Evolutionary conservation across 257 asterid genomes (phyloP).

Genomic region (Solanum corneliomulleri): DNA sequence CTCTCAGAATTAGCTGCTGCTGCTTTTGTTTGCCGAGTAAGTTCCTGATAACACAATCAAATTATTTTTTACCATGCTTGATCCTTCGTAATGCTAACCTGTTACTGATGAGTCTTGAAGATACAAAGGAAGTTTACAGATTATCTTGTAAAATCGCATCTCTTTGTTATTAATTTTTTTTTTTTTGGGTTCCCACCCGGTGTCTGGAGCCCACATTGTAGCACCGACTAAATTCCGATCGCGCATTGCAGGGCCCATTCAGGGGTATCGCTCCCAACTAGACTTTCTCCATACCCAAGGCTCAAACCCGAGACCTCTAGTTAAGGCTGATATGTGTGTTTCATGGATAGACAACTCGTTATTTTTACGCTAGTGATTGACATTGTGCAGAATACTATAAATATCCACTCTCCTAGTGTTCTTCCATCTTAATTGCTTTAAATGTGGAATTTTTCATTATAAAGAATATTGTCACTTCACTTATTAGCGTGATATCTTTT

Average conservation of each 20-base stretch:
- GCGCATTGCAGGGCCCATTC: background rate
- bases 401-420: background rate
- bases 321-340: background rate
- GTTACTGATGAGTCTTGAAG: background rate
- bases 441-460: background rate
- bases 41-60: background rate
- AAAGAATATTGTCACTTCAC: background rate
- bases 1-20: constrained; percentile 97
- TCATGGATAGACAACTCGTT: background rate
- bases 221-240: background rate
- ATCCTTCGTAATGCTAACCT: background rate
- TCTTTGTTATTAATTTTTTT: background rate
- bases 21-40: constrained; percentile 93
- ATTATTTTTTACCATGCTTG: background rate
- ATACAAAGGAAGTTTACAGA: background rate
- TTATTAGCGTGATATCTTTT: background rate
- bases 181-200: background rate
- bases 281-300: background rate
- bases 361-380: background rate
- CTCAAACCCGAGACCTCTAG: background rate
- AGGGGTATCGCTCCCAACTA: background rate
- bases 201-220: background rate
- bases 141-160: background rate
- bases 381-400: background rate
- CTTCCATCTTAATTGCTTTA: background rate